Base-by-base conservation (phyloP, 2,329 filamentous ascomycete genomes). In the Aspergillus unguis region DNA sequence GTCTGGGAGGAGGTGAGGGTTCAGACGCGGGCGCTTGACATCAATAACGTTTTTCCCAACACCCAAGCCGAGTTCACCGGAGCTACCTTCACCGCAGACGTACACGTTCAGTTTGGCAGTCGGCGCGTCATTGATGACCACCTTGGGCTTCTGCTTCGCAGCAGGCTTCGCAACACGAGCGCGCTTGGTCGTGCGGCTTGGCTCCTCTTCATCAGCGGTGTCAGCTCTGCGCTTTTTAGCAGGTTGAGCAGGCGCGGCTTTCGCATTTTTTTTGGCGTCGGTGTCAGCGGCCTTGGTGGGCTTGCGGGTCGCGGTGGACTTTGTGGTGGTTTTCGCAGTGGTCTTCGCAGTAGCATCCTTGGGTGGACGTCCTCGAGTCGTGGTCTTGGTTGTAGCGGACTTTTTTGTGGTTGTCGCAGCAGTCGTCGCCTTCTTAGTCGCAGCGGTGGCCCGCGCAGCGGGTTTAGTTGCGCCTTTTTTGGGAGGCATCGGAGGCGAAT, bases 51-150 rank as follows among this genome's bases (percentile, higher is more conserved):
- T 83, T 66, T 83, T 84, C 55, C 80, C 83, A 2, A 79, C 72
- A 35, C 90, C 90, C 17, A 95, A 81, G 35, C 89, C 90, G 41
- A 95, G 85, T 74, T 95, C 90, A 60, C 89, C 89, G n/a, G 84
- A 85, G 56, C 82, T 82, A 35, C 88, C 89, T 69, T 90, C 87
- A 48, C 90, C 90, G 62, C 90, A 92, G 48, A 92, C 87, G 65
- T 85, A 92, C 54, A 94, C 77, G 64, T 92, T 84, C 53, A 94
- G 79, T 28, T 63, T 64, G 35, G 65, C 58, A 11, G 64, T 69
- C 5, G 87, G 87, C 11, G 80, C 76, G 26, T 80, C 68, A 69
- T 90, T 91, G 73, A 88, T 83, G 54, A 80, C 65, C 29, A 66
- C 60, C 61, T 64, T 72, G n/a, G 56, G 56, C 58, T 69, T 73